These are phyloP conservation scores for Aspergillus bridgeri DNA, from an alignment of 495 filamentous ascomycete species.

Conservation along the genomic window DNA sequence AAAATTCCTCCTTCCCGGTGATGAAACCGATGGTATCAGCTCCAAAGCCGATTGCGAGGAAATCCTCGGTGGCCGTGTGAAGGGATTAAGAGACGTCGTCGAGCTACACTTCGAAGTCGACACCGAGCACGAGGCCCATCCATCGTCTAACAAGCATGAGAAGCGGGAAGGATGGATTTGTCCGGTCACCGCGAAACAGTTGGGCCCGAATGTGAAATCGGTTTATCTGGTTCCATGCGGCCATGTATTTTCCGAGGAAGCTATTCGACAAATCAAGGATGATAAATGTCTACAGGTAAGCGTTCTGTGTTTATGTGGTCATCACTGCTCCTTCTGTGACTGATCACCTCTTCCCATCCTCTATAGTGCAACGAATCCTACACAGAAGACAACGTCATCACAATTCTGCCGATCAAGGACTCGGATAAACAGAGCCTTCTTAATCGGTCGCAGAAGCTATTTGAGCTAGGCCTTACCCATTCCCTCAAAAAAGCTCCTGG, in stretches of 20 bases:
- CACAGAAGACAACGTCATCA: conserved; percentile 70
- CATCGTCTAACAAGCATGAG: conserved; percentile 31
- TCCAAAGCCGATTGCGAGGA: conserved; percentile 60
- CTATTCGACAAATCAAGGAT: conserved; percentile 71
- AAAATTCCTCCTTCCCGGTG: conserved; percentile 68
- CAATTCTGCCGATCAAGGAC: conserved; percentile 70
- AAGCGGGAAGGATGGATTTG: conserved; percentile 69
- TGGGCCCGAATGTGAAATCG: conserved; percentile 74
- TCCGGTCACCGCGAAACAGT: conserved; percentile 79
- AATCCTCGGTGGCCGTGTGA: conserved; percentile 68
- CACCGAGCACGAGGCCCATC: conserved; percentile 32
- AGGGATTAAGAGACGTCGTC: conserved; percentile 80
- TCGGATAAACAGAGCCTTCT: conserved; percentile 67
- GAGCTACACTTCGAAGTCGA: conserved; percentile 77
- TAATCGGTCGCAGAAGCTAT: conserved; percentile 61
- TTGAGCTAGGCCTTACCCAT: conserved; percentile 72
- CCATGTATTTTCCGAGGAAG: conserved; percentile 86
- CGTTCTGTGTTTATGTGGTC: not conserved
- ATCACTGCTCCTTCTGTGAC: not conserved
- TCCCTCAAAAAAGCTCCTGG: conserved; percentile 77
- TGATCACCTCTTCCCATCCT: not conserved
- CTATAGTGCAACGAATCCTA: conserved; percentile 68
- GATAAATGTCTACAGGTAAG: conserved; percentile 49
- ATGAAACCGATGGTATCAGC: conserved; percentile 50
- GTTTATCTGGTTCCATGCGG: conserved; percentile 95